A percentile compares a stretch with the other conserved stretches of the same genome.
Evolutionary conservation across 805 yeast species (phyloP).

Genomic region (Barnettozyma vustinii): DNA sequence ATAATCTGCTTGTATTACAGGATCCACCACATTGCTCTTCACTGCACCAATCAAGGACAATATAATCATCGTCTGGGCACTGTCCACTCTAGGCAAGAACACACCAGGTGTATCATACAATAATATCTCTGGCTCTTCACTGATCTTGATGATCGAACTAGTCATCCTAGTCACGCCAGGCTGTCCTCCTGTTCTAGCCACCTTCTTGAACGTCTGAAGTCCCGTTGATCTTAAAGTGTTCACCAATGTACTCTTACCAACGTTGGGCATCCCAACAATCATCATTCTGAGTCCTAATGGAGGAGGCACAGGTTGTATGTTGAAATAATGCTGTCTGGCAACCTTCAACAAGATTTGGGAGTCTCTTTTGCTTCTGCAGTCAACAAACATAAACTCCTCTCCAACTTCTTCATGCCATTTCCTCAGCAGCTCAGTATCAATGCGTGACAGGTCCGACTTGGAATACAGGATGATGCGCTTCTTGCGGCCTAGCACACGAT

Average conservation of each 20-base stretch:
- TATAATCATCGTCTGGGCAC: constrained; percentile 65
- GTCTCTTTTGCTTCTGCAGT: constrained; percentile 48
- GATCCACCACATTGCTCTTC: constrained; percentile 65
- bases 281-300: constrained; percentile 77
- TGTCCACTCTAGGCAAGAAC: constrained; percentile 66
- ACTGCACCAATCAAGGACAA: constrained; percentile 74
- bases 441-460: constrained; percentile 58
- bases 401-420: constrained; percentile 41
- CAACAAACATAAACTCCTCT: constrained; percentile 49
- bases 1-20: constrained; percentile 82
- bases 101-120: constrained; percentile 94
- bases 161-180: constrained; percentile 89
- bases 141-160: constrained; percentile 66
- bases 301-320: constrained; percentile 56
- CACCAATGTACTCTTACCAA: constrained; percentile 89
- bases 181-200: constrained; percentile 76
- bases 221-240: constrained; percentile 55
- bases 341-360: constrained; percentile 44
- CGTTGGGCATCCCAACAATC: constrained; percentile 94
- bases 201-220: constrained; percentile 45
- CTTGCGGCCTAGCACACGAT: constrained; percentile 51
- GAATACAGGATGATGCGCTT: constrained; percentile 67
- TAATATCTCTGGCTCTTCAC: constrained; percentile 55
- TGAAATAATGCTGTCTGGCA: constrained; percentile 39
- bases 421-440: constrained; percentile 34